Evolutionary conservation across 2,329 filamentous ascomycete genomes (phyloP).

Genomic region (Penicillium sp.): DNA sequence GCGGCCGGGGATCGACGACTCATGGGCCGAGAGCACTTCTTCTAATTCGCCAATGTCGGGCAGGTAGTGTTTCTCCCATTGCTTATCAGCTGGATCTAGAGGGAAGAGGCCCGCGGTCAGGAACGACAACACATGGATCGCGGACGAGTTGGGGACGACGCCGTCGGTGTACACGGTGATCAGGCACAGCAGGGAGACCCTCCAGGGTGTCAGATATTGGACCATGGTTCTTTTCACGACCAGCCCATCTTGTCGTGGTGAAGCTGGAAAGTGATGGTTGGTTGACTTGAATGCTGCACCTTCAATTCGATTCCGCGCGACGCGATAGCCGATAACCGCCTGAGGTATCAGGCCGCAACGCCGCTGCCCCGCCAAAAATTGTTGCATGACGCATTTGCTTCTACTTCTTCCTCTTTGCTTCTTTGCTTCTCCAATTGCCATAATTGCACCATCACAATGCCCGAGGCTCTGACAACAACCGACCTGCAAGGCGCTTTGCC

Average conservation of each 20-base stretch:
- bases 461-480: conserved; percentile 44
- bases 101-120: conserved; percentile 71
- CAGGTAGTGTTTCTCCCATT: conserved; percentile 36
- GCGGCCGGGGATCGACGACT: conserved; percentile 68
- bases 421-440: conserved; percentile 1
- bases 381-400: conserved; percentile 25
- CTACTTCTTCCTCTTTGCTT: conserved; percentile 5
- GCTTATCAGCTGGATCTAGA: conserved; percentile 37
- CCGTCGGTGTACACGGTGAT: conserved; percentile 80
- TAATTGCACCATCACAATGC: conserved; percentile 33
- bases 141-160: conserved; percentile 69
- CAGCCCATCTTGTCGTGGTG: conserved; percentile 20
- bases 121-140: conserved; percentile 77
- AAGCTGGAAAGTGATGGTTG: background rate
- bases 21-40: conserved; percentile 47
- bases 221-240: conserved; percentile 59
- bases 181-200: conserved; percentile 79
- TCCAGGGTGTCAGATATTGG: conserved; percentile 85
- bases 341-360: conserved; percentile 26
- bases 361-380: conserved; percentile 27
- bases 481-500: conserved; percentile 51
- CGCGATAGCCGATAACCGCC: conserved; percentile 17
- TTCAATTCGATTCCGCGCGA: no score
- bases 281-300: no score
- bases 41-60: conserved; percentile 53